Percentiles rank a stretch among this genome's conserved stretches.
These are phyloP conservation scores for Thelephora terrestris DNA, from an alignment of 1,284 basidiomycete genomes.

Conservation along the genomic window DNA sequence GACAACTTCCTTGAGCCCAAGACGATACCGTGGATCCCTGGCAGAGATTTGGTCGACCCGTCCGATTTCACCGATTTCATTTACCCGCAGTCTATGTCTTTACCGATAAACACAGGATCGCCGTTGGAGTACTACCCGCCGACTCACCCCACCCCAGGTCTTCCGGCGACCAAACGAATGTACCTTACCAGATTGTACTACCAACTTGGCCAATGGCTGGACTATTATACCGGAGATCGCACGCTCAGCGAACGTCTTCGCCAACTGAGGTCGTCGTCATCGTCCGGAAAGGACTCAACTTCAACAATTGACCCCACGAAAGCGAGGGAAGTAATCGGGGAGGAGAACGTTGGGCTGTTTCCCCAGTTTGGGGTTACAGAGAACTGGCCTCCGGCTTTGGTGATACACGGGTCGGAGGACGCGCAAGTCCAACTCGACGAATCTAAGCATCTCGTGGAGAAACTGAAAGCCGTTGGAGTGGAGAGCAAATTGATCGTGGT, in stretches of 20 bases:
- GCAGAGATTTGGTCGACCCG: conserved; percentile 30
- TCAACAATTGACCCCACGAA: neutral
- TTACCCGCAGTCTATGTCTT: conserved; percentile 21
- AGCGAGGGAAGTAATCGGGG: neutral
- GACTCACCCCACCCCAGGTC: conserved; percentile 38
- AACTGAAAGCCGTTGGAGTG: conserved; percentile 31
- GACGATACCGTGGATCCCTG: conserved; percentile 28
- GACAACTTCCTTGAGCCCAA: conserved; percentile 30
- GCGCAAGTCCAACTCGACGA: conserved; percentile 41
- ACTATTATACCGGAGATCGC: conserved; percentile 51
- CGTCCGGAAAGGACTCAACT: neutral
- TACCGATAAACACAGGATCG: conserved; percentile 31
- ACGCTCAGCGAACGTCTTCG: conserved; percentile 36
- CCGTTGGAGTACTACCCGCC: conserved; percentile 37
- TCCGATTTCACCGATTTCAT: conserved; percentile 20
- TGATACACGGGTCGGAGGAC: conserved; percentile 47
- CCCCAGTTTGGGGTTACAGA: conserved; percentile 37
- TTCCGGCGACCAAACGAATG: conserved; percentile 53
- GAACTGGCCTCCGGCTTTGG: conserved; percentile 42
- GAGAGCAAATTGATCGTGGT: conserved; percentile 29
- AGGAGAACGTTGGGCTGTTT: conserved; percentile 27
- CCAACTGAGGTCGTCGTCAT: neutral
- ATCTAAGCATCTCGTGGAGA: conserved; percentile 30
- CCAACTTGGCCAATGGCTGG: conserved; percentile 46
- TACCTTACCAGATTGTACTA: conserved; percentile 45